phyloP scores from a whole-genome alignment of 1,139 yeast species.

The Blastobotrys ciferrii region DNA sequence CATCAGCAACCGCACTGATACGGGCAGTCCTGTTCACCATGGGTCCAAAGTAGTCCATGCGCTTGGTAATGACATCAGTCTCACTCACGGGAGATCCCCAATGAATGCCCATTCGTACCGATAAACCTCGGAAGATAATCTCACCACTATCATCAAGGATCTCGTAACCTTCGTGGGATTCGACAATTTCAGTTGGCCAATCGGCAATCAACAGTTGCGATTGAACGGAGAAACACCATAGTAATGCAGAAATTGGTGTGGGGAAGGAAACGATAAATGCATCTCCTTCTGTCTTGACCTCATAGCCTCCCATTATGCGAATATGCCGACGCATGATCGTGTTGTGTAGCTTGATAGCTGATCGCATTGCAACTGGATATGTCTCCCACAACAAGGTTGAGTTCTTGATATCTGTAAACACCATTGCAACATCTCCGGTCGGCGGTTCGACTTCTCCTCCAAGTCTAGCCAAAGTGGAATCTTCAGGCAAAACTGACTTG shows the following conservation, averaged over 20 bases:
- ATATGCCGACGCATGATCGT: slow-evolving; percentile 91
- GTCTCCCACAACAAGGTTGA: slow-evolving; percentile 94
- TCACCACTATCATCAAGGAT: slow-evolving; percentile 64
- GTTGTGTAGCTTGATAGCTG: slow-evolving; percentile 93
- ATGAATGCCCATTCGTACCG: slow-evolving; percentile 97
- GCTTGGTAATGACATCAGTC: slow-evolving; percentile 85
- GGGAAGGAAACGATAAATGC: slow-evolving; percentile 99
- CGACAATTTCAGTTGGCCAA: slow-evolving; percentile 94
- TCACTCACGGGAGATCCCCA: slow-evolving; percentile 99
- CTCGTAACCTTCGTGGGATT: slow-evolving; percentile 80
- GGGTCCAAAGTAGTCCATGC: slow-evolving; percentile 99
- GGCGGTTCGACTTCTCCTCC: slow-evolving; percentile 96
- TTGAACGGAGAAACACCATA: slow-evolving; percentile 95
- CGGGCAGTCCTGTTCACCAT: slow-evolving; percentile 96
- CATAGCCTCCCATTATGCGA: slow-evolving; percentile 93
- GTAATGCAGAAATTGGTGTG: slow-evolving; percentile 81
- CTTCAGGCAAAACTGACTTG: slow-evolving; percentile 59
- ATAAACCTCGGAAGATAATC: slow-evolving; percentile 76
- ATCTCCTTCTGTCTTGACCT: slow-evolving; percentile 98
- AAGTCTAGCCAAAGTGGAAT: slow-evolving; percentile 73
- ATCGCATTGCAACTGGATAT: slow-evolving; percentile 90
- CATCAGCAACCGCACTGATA: slow-evolving; percentile 92
- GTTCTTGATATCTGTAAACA: slow-evolving; percentile 94
- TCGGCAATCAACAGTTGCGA: slow-evolving; percentile 78
- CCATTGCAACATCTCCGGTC: slow-evolving; percentile 89